Percentiles rank a stretch among this genome's conserved stretches.
Conservation (phyloP, 345 rosid genomes). For the Populus euphratica region DNA sequence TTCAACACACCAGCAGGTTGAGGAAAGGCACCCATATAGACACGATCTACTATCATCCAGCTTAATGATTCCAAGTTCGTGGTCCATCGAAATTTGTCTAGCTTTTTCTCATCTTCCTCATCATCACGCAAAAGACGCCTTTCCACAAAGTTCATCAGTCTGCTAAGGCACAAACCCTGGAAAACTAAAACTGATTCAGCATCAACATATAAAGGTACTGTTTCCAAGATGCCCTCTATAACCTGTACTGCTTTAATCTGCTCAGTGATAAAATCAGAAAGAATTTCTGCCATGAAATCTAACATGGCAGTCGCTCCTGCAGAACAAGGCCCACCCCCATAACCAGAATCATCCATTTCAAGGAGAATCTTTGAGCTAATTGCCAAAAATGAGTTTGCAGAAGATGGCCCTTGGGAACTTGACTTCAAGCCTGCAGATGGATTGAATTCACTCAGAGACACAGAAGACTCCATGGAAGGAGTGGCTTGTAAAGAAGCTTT, state of each 20-base stretch:
- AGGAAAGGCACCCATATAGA: slow-evolving; percentile 95
- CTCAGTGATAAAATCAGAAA: slow-evolving; percentile 84
- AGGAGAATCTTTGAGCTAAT: slow-evolving; percentile 70
- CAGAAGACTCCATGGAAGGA: slow-evolving; percentile 66
- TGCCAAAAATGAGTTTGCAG: slow-evolving; percentile 49
- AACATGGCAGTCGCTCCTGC: slow-evolving; percentile 94
- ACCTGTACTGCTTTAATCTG: slow-evolving; percentile 80
- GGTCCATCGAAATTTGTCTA: slow-evolving; percentile 91
- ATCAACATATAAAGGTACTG: slow-evolving; percentile 83
- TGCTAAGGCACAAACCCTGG: slow-evolving; percentile 90
- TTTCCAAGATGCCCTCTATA: slow-evolving; percentile 83
- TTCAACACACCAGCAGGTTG: slow-evolving; percentile 73
- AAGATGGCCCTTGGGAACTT: slow-evolving; percentile 51
- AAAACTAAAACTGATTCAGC: slow-evolving; percentile 82
- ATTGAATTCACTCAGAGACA: slow-evolving; percentile 64
- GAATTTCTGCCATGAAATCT: slow-evolving; percentile 96
- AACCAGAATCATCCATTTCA: slow-evolving; percentile 89
- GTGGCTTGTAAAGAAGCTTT: slow-evolving; percentile 43
- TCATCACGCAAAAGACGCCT: slow-evolving; percentile 97
- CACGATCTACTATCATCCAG: slow-evolving; percentile 96
- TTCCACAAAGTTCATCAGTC: slow-evolving; percentile 93
- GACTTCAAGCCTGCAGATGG: slow-evolving; percentile 60
- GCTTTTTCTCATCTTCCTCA: slow-evolving; percentile 91
- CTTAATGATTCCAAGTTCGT: slow-evolving; percentile 88
- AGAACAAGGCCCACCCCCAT: slow-evolving; percentile 99